Evolutionary conservation across 768 basidiomycete genomes (phyloP), one percentile per base, ranked within the genome.

Genomic region (Amanita thiersii): DNA sequence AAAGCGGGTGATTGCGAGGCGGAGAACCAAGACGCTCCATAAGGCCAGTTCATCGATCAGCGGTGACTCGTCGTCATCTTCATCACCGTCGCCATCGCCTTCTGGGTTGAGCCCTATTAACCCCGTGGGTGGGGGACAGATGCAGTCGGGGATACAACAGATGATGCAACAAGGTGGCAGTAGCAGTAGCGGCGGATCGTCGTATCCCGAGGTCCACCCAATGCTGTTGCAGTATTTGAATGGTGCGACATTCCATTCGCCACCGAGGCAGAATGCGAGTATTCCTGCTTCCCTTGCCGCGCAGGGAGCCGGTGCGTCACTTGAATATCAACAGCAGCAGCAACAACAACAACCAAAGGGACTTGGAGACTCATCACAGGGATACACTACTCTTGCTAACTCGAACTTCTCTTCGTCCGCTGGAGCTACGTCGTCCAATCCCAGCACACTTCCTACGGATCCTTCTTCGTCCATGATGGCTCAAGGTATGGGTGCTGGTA

Each of bases 1-100:
- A 51, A 69, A 64, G 40, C 61, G 65, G 20, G 60, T 75, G 5
- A 46, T 75, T 12, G 58, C 61, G 40, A n/a, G n/a, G n/a, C 50
- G 60, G 44, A 65, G 52, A 45, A 37, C 33, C 32, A 52, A 54
- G 45, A 50, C 39, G 14, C 58, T 53, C 45, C 40, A 40, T 28
- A 37, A 43, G 12, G 39, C 20, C 19, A 26, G 28, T 7, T 14
- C 37, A 25, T 42, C 40, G 2, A 17, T 19, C 15, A 34, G 32
- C 19, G 19, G 32, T 40, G 34, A 31, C 20, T n/a, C 17, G 21
- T 44, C 31, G 10, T 39, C 37, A 21, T 20, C 19, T 2, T 42
- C 47, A 19, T 50, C 56, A 2, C 41, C 54, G 14, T 52, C 55
- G 11, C 47, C 50, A 7, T 47, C 52, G 7, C 40, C n/a, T n/a